Conservation (phyloP, 2,329 filamentous ascomycete genomes). For the Drechslera avenae region DNA sequence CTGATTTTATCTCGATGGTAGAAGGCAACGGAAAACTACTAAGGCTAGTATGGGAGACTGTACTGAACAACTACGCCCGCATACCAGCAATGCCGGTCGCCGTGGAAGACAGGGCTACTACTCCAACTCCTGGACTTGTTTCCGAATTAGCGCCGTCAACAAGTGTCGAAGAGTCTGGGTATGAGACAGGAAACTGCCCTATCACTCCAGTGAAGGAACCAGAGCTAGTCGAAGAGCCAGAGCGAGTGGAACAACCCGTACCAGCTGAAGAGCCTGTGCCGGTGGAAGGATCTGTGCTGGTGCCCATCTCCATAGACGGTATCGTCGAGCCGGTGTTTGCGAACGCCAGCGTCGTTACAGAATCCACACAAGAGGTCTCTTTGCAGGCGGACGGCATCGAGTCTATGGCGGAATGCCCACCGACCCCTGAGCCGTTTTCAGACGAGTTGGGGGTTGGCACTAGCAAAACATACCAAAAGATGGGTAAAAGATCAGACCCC, state of each 20-base stretch:
- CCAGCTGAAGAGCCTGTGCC: not conserved
- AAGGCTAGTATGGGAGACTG: conserved; percentile 36
- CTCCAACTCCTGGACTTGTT: conserved; percentile 4
- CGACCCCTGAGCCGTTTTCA: conserved; percentile 19
- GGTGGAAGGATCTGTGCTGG: too few species aligned
- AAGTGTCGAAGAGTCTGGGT: fast-evolving
- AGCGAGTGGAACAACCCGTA: not conserved
- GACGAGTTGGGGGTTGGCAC: conserved; percentile 23
- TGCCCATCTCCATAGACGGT: too few species aligned
- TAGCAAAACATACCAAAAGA: conserved; percentile 23
- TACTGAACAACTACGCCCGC: conserved; percentile 28
- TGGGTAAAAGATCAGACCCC: conserved; percentile 10
- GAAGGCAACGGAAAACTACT: conserved; percentile 34
- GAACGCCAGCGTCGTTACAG: not conserved
- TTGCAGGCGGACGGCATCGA: conserved; percentile 7
- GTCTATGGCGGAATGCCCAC: conserved; percentile 1
- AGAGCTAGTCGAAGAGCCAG: not conserved
- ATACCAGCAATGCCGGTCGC: not conserved
- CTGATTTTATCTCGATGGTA: conserved; percentile 33
- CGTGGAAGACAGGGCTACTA: not conserved
- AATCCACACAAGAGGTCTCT: not conserved
- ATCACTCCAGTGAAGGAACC: not conserved
- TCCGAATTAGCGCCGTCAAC: not conserved
- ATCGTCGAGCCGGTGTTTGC: not conserved
- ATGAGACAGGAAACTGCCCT: not conserved